Conservation (phyloP, 1,284 basidiomycete species). For the Anthracocystis panici-leucophaei region DNA sequence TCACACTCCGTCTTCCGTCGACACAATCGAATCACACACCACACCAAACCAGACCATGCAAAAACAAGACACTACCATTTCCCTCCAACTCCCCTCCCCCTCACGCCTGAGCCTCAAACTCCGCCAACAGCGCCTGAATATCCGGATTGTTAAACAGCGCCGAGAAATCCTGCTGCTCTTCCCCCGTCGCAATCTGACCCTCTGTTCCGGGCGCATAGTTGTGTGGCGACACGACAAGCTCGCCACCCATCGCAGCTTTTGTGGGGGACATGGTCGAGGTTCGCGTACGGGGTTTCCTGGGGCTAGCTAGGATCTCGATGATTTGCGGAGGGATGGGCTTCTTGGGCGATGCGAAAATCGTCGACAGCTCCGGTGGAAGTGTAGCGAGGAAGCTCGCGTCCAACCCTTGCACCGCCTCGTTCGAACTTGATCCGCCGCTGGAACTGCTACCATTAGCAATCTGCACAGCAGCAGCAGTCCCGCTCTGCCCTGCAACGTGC, state of each 20-base stretch:
- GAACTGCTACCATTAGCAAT: conserved; percentile 4
- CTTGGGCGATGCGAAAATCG: conserved; percentile 31
- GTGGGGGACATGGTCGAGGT: neutral
- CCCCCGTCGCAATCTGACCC: conserved; percentile 1
- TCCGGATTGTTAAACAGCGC: conserved; percentile 47
- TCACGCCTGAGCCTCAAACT: conserved; percentile 21
- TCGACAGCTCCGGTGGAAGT: conserved; percentile 30
- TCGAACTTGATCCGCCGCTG: neutral
- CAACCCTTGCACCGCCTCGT: neutral
- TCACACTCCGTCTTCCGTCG: too few species aligned
- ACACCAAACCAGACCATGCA: too few species aligned
- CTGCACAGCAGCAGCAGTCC: conserved; percentile 12
- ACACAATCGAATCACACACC: too few species aligned
- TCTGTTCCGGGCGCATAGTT: neutral
- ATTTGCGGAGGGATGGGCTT: conserved; percentile 35
- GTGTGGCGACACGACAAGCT: conserved; percentile 6
- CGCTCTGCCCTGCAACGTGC: conserved; percentile 38
- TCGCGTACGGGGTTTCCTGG: conserved; percentile 4
- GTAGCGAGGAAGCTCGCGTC: conserved; percentile 26
- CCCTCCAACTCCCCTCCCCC: too few species aligned
- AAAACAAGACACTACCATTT: too few species aligned
- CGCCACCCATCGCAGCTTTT: neutral
- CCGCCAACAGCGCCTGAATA: conserved; percentile 44
- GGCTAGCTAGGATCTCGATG: conserved; percentile 35
- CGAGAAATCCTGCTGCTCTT: conserved; percentile 20